Evolutionary conservation across 2,329 filamentous ascomycete species (phyloP).

Genomic region (Venturia pyrina): DNA sequence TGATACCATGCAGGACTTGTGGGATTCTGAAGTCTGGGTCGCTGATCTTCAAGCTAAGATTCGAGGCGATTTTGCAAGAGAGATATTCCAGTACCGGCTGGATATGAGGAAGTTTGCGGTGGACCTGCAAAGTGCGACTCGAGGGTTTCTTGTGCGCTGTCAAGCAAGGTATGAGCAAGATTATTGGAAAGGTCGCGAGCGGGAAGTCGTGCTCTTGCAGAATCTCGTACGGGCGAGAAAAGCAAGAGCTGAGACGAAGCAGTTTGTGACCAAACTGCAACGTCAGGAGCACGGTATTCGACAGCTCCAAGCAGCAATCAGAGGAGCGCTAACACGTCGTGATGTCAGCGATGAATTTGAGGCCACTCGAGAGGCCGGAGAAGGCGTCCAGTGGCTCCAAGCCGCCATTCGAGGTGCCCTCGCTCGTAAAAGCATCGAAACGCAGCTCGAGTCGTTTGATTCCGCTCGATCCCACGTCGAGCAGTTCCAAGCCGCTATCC

Average conservation of each 20-base stretch:
- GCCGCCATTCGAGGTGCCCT: conserved; percentile 44
- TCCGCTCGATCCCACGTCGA: conserved; percentile 41
- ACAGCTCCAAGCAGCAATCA: conserved; percentile 48
- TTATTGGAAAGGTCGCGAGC: conserved; percentile 60
- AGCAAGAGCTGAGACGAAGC: conserved; percentile 34
- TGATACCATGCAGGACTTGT: conserved; percentile 75
- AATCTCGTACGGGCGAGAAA: conserved; percentile 65
- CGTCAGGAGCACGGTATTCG: conserved; percentile 35
- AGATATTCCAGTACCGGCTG: conserved; percentile 71
- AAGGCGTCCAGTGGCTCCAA: conserved; percentile 47
- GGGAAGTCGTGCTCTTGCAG: conserved; percentile 68
- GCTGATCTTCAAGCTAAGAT: conserved; percentile 78
- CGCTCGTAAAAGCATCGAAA: conserved; percentile 29
- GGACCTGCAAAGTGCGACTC: conserved; percentile 65
- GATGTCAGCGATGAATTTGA: conserved; percentile 44
- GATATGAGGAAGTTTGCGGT: conserved; percentile 75
- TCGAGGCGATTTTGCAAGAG: conserved; percentile 76
- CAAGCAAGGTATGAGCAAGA: conserved; percentile 52
- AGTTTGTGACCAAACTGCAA: conserved; percentile 37
- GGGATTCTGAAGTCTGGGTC: conserved; percentile 72
- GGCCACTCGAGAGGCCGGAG: conserved; percentile 49
- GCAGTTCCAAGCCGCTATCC: conserved; percentile 46
- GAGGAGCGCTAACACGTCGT: conserved; percentile 35
- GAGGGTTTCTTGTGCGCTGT: conserved; percentile 65
- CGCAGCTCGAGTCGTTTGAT: conserved; percentile 41